Conservation (phyloP, 805 yeast genomes). For the Wickerhamomyces queroliae region DNA sequence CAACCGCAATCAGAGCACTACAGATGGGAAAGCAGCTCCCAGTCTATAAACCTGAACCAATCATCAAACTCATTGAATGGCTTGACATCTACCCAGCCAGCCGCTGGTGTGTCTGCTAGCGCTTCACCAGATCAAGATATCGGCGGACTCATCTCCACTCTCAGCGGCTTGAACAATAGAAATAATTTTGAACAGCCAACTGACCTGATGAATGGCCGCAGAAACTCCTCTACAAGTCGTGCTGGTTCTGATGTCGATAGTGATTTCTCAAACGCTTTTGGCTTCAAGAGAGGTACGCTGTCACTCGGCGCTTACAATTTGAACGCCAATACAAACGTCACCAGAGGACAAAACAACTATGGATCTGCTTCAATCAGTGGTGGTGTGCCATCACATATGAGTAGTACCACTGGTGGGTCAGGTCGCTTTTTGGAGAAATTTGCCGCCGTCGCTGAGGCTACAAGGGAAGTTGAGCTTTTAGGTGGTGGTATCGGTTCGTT, state of each 20-base stretch:
- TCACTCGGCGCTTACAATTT: slow-evolving; percentile 30
- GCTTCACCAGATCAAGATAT: slow-evolving; percentile 23
- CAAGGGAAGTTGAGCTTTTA: slow-evolving; percentile 54
- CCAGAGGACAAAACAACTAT: slow-evolving; percentile 34
- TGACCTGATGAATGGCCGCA: slow-evolving; percentile 20
- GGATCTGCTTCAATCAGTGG: slow-evolving; percentile 61
- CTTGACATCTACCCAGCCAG: too few species aligned
- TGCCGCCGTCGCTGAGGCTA: slow-evolving; percentile 61
- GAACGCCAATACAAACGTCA: slow-evolving; percentile 14
- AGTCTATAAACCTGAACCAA: too few species aligned
- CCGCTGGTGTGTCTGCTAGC: too few species aligned
- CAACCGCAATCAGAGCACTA: too few species aligned
- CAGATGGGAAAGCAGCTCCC: too few species aligned
- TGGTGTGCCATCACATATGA: slow-evolving; percentile 27
- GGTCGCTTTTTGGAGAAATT: slow-evolving; percentile 56
- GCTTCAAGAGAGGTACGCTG: slow-evolving; percentile 41
- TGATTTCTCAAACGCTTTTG: slow-evolving; percentile 31
- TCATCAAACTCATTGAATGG: too few species aligned
- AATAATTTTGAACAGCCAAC: slow-evolving; percentile 9
- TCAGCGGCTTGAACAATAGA: slow-evolving; percentile 21
- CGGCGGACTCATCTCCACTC: slow-evolving; percentile 24
- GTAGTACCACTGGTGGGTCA: slow-evolving; percentile 20
- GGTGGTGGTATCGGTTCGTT: slow-evolving; percentile 37
- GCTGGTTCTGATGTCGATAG: slow-evolving; percentile 34
- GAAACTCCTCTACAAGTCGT: slow-evolving; percentile 28